Evolutionary conservation across 306 rosid genomes (phyloP), one percentile per base, ranked within the genome.

Genomic region (Erythrophleum fordii): DNA sequence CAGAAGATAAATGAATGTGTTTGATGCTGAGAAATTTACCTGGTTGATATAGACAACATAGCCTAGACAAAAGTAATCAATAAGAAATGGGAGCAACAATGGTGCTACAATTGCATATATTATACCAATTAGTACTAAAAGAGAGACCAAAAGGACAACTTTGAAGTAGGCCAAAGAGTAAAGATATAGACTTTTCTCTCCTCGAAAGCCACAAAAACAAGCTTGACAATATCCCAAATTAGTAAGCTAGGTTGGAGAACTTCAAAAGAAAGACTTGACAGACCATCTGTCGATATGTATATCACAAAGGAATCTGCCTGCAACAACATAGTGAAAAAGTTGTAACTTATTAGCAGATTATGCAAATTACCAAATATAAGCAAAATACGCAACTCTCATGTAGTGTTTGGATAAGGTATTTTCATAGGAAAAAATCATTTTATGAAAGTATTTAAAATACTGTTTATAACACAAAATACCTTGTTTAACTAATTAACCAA

Each of bases 261-360:
- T 85, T 95, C 99, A 42, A 95, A 86, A 42, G 99, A 95, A 87
- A 95, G 93, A 76, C 97, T 97, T 1, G 95, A 95, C 46, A 95
- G 73, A 78, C 95, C 98, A 82, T 85, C 95, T 73, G 97, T 85
- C 85, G 93, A 86, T 73, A 95, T 95, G 85, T 95, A 95, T 42
- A 98, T 91, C 75, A 91, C 80, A 79, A 95, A 95, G 95, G 93
- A 95, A 88, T 95, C 95, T 17, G 97, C 99, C 99, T 95, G 94
- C 35, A 81, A 69, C 75, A 37, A 69, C 17, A 49, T 31, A 80
- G n/a, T 55, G 58, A 65, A 84, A 52, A 69, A 65, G 55, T 64
- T 29, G 51, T 8, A 60, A 17, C 68, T 29, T 41, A 76, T 65
- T 56, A 35, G 71, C 16, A 64, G 41, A 73, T 13, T 64, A 65